A percentile compares a stretch with the other conserved stretches of the same genome.
phyloP scores from a whole-genome alignment of 2,329 filamentous ascomycete genomes.

The Trematosphaeria pertusa region DNA sequence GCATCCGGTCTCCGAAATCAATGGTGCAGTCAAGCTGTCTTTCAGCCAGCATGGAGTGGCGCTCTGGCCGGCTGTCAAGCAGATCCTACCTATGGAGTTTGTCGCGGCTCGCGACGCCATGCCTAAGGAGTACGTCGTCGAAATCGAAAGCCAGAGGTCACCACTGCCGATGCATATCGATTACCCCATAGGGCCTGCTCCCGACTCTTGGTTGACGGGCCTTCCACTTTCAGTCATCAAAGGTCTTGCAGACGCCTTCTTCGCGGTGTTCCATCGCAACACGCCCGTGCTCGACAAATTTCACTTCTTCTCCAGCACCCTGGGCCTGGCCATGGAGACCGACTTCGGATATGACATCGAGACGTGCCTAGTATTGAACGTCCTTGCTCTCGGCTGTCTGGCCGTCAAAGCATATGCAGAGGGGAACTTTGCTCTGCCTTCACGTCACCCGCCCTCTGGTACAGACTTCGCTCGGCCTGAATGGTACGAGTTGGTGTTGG shows the following conservation, averaged over 20 bases:
- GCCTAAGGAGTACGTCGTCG: slow-evolving; percentile 58
- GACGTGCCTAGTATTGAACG: slow-evolving; percentile 58
- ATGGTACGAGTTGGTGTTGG: slow-evolving; percentile 44
- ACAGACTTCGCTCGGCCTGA: slow-evolving; percentile 37
- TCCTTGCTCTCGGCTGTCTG: slow-evolving; percentile 60
- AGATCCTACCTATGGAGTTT: slow-evolving; percentile 53
- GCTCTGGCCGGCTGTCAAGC: slow-evolving; percentile 56
- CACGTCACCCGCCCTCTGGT: slow-evolving; percentile 22
- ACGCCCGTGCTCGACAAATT: slow-evolving; percentile 61
- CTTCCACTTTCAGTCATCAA: slow-evolving; percentile 58
- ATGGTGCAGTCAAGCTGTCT: slow-evolving; percentile 48
- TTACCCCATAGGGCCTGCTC: slow-evolving; percentile 43
- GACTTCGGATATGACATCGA: slow-evolving; percentile 61
- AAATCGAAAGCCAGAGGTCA: slow-evolving; percentile 56
- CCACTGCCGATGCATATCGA: slow-evolving; percentile 51
- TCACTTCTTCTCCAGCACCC: slow-evolving; percentile 59
- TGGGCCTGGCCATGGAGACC: slow-evolving; percentile 57
- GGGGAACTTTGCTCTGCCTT: slow-evolving; percentile 55
- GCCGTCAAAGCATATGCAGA: slow-evolving; percentile 59
- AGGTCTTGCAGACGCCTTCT: slow-evolving; percentile 61
- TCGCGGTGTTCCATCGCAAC: slow-evolving; percentile 61
- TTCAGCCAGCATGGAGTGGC: slow-evolving; percentile 61
- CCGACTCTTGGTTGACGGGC: slow-evolving; percentile 53
- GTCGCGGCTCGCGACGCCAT: slow-evolving; percentile 47
- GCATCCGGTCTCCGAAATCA: slow-evolving; percentile 24